Evolutionary conservation across 129 eudicot genomes (phyloP).

Genomic region (Lonicera japonica): DNA sequence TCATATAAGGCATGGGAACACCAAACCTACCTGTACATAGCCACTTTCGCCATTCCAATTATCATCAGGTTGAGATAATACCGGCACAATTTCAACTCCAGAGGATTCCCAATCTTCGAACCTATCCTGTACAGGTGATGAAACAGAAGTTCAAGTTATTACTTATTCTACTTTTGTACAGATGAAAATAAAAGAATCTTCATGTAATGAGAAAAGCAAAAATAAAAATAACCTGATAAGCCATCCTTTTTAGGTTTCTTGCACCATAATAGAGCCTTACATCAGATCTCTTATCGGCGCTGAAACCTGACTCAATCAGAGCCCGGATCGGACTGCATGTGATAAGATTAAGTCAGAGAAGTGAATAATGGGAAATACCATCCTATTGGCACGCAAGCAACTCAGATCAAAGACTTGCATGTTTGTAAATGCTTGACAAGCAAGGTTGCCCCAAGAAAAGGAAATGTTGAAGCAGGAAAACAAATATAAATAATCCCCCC

Average conservation of each 20-base stretch:
- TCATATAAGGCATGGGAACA: not conserved
- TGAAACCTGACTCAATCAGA: slow-evolving; percentile 75
- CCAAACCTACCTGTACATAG: slow-evolving; percentile 61
- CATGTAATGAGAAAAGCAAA: slow-evolving; percentile 1
- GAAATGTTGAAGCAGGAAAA: not conserved
- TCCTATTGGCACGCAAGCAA: not conserved
- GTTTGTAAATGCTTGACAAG: not conserved
- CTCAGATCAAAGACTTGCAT: not conserved
- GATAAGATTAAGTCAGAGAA: slow-evolving; percentile 6
- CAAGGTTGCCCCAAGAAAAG: not conserved
- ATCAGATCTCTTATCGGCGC: slow-evolving; percentile 85
- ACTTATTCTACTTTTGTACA: not conserved
- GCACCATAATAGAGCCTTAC: slow-evolving; percentile 93
- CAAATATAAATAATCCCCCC: no score
- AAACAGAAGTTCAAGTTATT: slow-evolving; percentile 11
- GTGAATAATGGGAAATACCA: not conserved
- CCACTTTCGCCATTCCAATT: slow-evolving; percentile 81
- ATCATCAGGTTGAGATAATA: slow-evolving; percentile 74
- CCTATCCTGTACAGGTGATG: slow-evolving; percentile 51
- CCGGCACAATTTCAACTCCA: slow-evolving; percentile 78
- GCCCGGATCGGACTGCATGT: slow-evolving; percentile 83
- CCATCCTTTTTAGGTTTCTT: slow-evolving; percentile 84
- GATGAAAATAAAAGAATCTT: not conserved
- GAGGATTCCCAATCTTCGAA: slow-evolving; percentile 81
- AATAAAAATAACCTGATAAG: slow-evolving; percentile 74